A percentile compares a stretch with the other conserved stretches of the same genome.
phyloP scores from a whole-genome alignment of 345 rosid species.

The Eucalyptus urophylla region DNA sequence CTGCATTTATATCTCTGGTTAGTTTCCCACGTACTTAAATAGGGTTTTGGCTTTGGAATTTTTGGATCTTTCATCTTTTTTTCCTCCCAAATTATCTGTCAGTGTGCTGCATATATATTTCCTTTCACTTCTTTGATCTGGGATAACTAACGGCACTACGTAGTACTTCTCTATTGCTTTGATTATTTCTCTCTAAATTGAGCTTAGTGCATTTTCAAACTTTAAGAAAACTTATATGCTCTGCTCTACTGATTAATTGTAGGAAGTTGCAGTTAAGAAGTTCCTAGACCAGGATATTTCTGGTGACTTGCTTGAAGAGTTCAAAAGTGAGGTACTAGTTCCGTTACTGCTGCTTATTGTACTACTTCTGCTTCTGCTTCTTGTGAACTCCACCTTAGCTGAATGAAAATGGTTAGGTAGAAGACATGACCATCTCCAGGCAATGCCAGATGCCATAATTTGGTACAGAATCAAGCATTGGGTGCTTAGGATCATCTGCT shows the following conservation, averaged over 20 bases:
- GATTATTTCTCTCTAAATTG: background rate
- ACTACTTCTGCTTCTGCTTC: background rate
- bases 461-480: background rate
- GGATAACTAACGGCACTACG: background rate
- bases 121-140: background rate
- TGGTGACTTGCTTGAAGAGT: conserved; percentile 77
- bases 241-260: background rate
- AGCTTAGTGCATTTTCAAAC: background rate
- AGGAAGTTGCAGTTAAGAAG: conserved; percentile 97
- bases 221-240: background rate
- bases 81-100: background rate
- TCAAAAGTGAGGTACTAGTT: conserved; percentile 68
- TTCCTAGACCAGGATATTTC: conserved; percentile 79
- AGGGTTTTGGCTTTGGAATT: background rate
- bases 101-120: background rate
- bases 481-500: background rate
- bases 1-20: background rate
- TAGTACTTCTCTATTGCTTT: background rate
- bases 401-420: background rate
- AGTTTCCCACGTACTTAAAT: background rate
- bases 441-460: background rate
- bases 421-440: background rate
- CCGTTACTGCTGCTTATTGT: background rate
- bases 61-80: background rate
- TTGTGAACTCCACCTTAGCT: background rate